phyloP scores from a whole-genome alignment of 2,329 filamentous ascomycete genomes.

The Aspergillus sp. region DNA sequence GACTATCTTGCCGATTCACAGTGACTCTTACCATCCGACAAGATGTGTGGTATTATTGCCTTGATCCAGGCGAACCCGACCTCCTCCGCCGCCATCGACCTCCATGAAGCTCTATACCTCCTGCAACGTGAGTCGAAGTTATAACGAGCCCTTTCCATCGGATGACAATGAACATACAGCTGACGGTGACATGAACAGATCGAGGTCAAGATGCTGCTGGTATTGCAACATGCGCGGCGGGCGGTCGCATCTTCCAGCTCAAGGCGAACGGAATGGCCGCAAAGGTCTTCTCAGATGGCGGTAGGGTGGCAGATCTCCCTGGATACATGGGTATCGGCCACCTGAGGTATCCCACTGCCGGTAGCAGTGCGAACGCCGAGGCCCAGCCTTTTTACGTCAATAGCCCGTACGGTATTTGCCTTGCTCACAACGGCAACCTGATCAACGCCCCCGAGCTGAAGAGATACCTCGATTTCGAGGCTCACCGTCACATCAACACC shows the following conservation, averaged over 20 bases:
- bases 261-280: conserved; percentile 89
- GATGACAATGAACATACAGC: conserved; percentile 17
- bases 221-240: conserved; percentile 74
- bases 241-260: conserved; percentile 83
- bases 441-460: conserved; percentile 76
- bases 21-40: conserved; percentile 30
- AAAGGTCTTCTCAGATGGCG: conserved; percentile 82
- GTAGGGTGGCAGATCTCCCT: conserved; percentile 72
- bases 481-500: conserved; percentile 86
- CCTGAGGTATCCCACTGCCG: conserved; percentile 86
- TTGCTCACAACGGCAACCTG: conserved; percentile 87
- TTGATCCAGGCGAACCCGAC: conserved; percentile 63
- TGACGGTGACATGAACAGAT: conserved; percentile 46
- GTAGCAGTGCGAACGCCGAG: conserved; percentile 81
- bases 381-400: conserved; percentile 95
- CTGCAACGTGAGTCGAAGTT: conserved; percentile 57
- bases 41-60: conserved; percentile 67
- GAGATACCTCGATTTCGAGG: conserved; percentile 74
- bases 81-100: conserved; percentile 61
- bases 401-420: conserved; percentile 78
- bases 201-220: conserved; percentile 88
- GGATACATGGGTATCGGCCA: conserved; percentile 88
- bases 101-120: conserved; percentile 74
- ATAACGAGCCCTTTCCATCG: neutral
- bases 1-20: conserved; percentile 27